Evolutionary conservation across 2,329 filamentous ascomycete genomes (phyloP).

Genomic region (Purpureocillium takamizusanense): DNA sequence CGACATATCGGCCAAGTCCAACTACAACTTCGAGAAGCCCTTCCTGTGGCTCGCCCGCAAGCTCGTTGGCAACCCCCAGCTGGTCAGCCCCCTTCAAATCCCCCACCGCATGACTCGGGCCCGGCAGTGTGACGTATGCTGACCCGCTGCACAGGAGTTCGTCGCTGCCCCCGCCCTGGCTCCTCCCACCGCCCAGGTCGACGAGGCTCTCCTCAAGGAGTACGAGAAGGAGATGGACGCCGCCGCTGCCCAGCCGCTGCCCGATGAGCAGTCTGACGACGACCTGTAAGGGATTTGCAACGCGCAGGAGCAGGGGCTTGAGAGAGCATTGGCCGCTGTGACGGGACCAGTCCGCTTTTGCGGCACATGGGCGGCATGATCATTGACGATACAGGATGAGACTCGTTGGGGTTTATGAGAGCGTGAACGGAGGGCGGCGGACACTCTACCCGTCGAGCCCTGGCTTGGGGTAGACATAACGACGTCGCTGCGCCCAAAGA

Average conservation of each 20-base stretch:
- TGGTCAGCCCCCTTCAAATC: slow-evolving; percentile 8
- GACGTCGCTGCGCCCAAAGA: slow-evolving; percentile 21
- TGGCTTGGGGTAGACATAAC: slow-evolving; percentile 21
- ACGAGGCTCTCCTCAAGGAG: slow-evolving; percentile 69
- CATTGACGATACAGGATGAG: slow-evolving; percentile 26
- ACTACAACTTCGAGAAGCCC: slow-evolving; percentile 99
- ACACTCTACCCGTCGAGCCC: slow-evolving; percentile 17
- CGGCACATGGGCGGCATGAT: slow-evolving; percentile 23
- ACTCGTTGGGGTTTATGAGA: slow-evolving; percentile 23
- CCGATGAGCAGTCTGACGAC: slow-evolving; percentile 83
- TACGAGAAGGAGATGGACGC: slow-evolving; percentile 84
- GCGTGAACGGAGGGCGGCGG: slow-evolving; percentile 24
- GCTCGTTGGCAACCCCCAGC: slow-evolving; percentile 79
- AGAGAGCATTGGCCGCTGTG: slow-evolving; percentile 14
- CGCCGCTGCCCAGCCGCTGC: slow-evolving; percentile 76
- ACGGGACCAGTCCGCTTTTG: slow-evolving; percentile 12
- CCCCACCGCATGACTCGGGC: neutral
- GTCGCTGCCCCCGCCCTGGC: slow-evolving; percentile 92
- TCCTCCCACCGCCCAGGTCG: slow-evolving; percentile 84
- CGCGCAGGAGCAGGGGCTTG: slow-evolving; percentile 6
- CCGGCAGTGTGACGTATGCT: slow-evolving; percentile 1
- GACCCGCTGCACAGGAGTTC: slow-evolving; percentile 62
- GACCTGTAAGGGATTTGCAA: slow-evolving; percentile 41
- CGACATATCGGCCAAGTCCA: slow-evolving; percentile 98
- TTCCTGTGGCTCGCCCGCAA: slow-evolving; percentile 99